Evolutionary conservation across 164 flowering plant genomes (phyloP).

Genomic region (Piper betle): DNA sequence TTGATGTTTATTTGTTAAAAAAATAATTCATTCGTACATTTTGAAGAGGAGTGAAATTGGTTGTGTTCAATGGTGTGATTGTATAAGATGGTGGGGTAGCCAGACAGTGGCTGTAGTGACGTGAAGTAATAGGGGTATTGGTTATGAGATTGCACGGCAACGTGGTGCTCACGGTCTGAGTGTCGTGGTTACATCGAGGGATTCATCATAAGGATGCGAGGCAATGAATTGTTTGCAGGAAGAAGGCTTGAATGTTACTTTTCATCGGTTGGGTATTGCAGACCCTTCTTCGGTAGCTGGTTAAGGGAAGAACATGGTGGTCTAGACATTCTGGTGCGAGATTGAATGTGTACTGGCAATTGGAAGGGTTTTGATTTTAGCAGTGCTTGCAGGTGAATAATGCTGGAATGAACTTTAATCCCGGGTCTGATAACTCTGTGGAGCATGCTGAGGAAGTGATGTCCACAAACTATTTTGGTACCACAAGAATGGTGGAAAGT

Average conservation of each 20-base stretch:
- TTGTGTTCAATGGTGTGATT: not conserved
- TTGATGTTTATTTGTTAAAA: too few relatives aligned
- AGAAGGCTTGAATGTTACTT: conserved; percentile 47
- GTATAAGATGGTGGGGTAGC: not conserved
- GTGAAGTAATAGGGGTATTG: conserved; percentile 90
- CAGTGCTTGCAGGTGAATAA: conserved; percentile 56
- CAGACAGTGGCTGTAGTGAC: conserved; percentile 58
- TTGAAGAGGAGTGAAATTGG: too few relatives aligned
- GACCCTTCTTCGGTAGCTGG: conserved; percentile 57
- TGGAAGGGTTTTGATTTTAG: not conserved
- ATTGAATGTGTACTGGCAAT: not conserved
- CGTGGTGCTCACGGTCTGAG: conserved; percentile 64
- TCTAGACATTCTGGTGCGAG: conserved; percentile 61
- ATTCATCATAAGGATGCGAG: conserved; percentile 41
- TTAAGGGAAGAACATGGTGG: conserved; percentile 43
- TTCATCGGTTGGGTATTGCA: conserved; percentile 63
- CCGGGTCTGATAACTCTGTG: conserved; percentile 70
- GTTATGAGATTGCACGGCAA: conserved; percentile 79
- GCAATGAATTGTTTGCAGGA: conserved; percentile 53
- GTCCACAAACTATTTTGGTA: conserved; percentile 65
- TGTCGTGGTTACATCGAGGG: conserved; percentile 70
- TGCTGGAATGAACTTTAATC: conserved; percentile 81
- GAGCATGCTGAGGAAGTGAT: conserved; percentile 56
- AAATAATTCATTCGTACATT: too few relatives aligned
- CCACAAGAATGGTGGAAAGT: conserved; percentile 40